Evolutionary conservation across 106 monocot genomes (phyloP).

Genomic region (Allium cepa): DNA sequence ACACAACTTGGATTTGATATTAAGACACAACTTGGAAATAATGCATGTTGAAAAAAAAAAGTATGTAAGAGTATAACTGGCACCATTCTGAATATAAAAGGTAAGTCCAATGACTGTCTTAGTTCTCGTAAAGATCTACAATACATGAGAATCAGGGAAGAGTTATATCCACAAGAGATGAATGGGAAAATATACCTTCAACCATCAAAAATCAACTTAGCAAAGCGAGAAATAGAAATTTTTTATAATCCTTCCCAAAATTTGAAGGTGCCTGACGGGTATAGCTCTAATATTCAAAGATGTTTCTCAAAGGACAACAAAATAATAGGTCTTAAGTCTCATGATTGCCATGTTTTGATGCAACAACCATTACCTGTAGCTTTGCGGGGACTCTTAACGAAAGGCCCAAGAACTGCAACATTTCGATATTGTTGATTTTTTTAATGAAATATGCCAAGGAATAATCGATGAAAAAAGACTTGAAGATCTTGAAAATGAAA

Average conservation of each 20-base stretch:
- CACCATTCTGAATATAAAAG: no score
- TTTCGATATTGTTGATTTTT: neutral
- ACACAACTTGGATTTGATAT: no score
- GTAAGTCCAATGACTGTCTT: no score
- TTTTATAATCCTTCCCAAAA: neutral
- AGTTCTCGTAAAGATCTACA: no score
- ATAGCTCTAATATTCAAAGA: neutral
- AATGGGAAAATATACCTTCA: neutral
- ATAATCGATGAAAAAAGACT: neutral
- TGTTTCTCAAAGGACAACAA: neutral
- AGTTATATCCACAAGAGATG: neutral
- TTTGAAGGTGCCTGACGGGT: neutral
- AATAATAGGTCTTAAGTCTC: constrained; percentile 1
- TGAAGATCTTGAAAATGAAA: no score
- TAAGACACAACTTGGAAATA: no score
- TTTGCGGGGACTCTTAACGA: neutral
- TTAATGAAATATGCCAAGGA: neutral
- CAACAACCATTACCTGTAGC: constrained; percentile 1
- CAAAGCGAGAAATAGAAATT: neutral
- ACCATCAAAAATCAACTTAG: neutral
- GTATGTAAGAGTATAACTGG: no score
- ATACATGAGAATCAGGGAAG: no score
- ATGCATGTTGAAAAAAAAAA: no score
- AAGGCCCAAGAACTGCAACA: neutral
- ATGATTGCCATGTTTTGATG: constrained; percentile 2